Evolutionary conservation across 306 rosid genomes (phyloP), one percentile per base, ranked within the genome.

Genomic region (Lotus japonicus): DNA sequence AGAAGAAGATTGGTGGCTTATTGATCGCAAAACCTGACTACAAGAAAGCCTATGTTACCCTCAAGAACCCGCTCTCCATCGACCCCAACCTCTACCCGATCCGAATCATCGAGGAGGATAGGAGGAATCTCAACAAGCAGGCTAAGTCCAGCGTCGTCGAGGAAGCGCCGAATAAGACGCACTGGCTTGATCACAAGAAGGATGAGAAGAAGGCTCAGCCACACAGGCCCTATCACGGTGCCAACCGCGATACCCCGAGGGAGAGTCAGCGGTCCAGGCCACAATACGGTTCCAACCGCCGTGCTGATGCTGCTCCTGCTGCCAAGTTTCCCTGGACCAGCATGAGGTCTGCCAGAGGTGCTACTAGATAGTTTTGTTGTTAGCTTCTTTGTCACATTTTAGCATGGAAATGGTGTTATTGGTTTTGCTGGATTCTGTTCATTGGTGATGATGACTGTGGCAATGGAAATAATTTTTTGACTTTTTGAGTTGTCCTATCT

Each of bases 1-100:
- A 91, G 81, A 91, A 84, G 90, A 83, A 88, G 64, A 81, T 86
- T 1, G 94, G 95, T 0, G 95, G 96, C 0, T 42, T 91, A 0
- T 15, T 91, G 19, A 28, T 91, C 9, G 87, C 95, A 0, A 85
- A 77, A 15, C 96, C 97, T 8, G 91, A 89, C 49, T 91, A 88
- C 77, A 89, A 91, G 65, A 91, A 91, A 62, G 97, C 97, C 53
- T 91, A 88, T 44, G 86, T 94, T 9, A 90, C 97, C 11, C 95
- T 90, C 49, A 79, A 59, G 54, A 77, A 7, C 11, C 88, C 97
- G 0, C 89, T 90, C n/a, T 90, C 96, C 0, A 51, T 88, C 39
- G 64, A 89, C 4, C 83, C 78, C 14, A 82, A 67, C 49, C 80
- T 94, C 7, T 94, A 53, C 48, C 99, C 96, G 5, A 79, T 88